Base-by-base conservation (phyloP, 2,329 filamentous ascomycete species). In the Cadophora gregata region DNA sequence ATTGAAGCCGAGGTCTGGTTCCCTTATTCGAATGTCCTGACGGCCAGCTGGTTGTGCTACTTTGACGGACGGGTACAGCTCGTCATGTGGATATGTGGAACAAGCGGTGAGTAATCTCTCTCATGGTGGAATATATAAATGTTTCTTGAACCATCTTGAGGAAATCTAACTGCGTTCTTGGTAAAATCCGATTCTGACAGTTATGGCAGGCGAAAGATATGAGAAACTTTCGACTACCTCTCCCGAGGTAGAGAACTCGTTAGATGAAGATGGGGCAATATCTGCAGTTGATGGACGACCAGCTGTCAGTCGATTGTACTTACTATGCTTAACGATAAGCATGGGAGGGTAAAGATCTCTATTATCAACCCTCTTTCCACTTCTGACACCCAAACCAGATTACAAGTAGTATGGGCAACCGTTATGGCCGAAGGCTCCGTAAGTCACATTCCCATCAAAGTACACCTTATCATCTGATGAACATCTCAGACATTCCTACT, bases 401-500 rank as follows among this genome's bases (percentile, higher is more conserved):
- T 65, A 45, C 65, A 61, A 27, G 60, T 64, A 5, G 60, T 67
- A 29, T 67, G 60, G 61, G 29, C 65, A 33, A 59, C 48, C 31
- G 50, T 67, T 25, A 60, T 64, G 53, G 42, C 65, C 8, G 36
- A 61, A 56, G 65, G 65, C 29, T 64, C 65, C 8, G 61, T 67
- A 51, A 45, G 65, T 42, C 38, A 16, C 25, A 38, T 45, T n/a
- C 42, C 1, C 24, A 5, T 7, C n/a, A n/a, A n/a, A n/a, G n/a
- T n/a, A n/a, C 24, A 10, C n/a, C 16, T 7, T 24, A 10, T 21
- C 36, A 47, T 16, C 12, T 38, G 16, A 38, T 14, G 16, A 51
- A 38, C 31, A 33, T 48, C 12, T 33, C 19, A 64, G 64, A 25
- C 48, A 21, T 64, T 61, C 29, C 59, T 85, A 0, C 77, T 85